Conservation (phyloP, 108 stramenopile species). For the Skeletonema grethae region DNA sequence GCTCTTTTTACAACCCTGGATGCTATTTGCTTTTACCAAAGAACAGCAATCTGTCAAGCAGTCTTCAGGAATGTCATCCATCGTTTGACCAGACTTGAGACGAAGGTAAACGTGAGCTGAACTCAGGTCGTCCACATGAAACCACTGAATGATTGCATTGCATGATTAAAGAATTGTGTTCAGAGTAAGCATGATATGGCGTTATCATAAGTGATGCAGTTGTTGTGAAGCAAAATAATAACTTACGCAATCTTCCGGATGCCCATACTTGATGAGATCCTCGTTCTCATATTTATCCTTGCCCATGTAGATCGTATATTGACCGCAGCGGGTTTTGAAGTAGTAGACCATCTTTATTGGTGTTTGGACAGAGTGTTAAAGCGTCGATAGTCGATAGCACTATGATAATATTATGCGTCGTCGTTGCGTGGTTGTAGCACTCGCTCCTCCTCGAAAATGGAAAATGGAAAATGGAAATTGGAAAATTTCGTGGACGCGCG, state of each 20-base stretch:
- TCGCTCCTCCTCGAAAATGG: too few relatives aligned
- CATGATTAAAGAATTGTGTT: neutral
- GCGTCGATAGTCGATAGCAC: too few relatives aligned
- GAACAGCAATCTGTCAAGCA: constrained; percentile 71
- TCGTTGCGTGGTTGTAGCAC: too few relatives aligned
- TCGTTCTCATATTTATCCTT: constrained; percentile 97
- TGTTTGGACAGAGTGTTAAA: too few relatives aligned
- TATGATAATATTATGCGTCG: too few relatives aligned
- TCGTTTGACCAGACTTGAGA: constrained; percentile 82
- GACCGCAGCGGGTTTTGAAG: constrained; percentile 71
- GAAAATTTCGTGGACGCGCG: too few relatives aligned
- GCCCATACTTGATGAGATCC: constrained; percentile 96
- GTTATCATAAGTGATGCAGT: too few relatives aligned
- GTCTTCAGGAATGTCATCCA: constrained; percentile 85
- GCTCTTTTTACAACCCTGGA: constrained; percentile 77
- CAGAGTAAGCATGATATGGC: neutral
- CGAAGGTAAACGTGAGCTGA: constrained; percentile 98
- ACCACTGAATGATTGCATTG: constrained; percentile 58
- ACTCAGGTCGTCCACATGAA: constrained; percentile 97
- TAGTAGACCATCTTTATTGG: constrained; percentile 71
- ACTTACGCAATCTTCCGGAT: constrained; percentile 63
- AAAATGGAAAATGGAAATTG: too few relatives aligned
- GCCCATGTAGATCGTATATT: constrained; percentile 86
- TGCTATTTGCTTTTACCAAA: constrained; percentile 84
- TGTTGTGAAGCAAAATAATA: constrained; percentile 72